Conservation (phyloP, 1,284 basidiomycete genomes). For the Ganoderma meredithae region DNA sequence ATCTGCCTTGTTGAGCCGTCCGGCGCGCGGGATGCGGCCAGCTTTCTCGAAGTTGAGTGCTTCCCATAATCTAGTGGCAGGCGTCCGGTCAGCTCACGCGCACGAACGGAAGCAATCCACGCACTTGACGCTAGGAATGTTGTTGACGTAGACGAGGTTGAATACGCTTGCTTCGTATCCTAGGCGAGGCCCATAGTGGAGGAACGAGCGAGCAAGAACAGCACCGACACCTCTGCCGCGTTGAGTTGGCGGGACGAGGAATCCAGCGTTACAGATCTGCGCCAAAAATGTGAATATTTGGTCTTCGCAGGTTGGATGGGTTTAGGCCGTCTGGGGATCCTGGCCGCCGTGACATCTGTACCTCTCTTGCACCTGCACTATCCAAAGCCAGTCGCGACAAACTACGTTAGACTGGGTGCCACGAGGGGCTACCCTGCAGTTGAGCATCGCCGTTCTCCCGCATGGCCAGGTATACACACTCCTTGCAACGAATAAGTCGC, state of each 20-base stretch:
- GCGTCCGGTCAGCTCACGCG: neutral
- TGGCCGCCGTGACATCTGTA: too few relatives aligned
- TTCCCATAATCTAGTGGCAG: conserved; percentile 79
- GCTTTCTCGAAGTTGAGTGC: conserved; percentile 82
- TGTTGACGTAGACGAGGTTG: conserved; percentile 92
- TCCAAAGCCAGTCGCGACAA: too few relatives aligned
- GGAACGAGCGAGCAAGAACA: conserved; percentile 80
- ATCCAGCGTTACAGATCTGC: conserved; percentile 90
- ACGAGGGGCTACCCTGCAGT: too few relatives aligned
- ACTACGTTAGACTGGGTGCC: too few relatives aligned
- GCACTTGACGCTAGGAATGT: conserved; percentile 72
- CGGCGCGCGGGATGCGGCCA: conserved; percentile 87
- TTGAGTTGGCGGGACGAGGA: conserved; percentile 78
- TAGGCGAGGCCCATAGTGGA: conserved; percentile 81
- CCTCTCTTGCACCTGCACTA: too few relatives aligned
- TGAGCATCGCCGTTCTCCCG: too few relatives aligned
- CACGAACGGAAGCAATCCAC: neutral
- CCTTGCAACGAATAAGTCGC: too few relatives aligned
- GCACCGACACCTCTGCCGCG: conserved; percentile 78
- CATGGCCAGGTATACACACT: too few relatives aligned
- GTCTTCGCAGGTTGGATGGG: neutral
- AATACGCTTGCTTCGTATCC: conserved; percentile 92
- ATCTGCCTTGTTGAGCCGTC: conserved; percentile 72
- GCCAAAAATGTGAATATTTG: neutral
- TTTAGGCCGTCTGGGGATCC: too few relatives aligned